Evolutionary conservation across 768 basidiomycete species (phyloP).

Genomic region (Russula sp.): DNA sequence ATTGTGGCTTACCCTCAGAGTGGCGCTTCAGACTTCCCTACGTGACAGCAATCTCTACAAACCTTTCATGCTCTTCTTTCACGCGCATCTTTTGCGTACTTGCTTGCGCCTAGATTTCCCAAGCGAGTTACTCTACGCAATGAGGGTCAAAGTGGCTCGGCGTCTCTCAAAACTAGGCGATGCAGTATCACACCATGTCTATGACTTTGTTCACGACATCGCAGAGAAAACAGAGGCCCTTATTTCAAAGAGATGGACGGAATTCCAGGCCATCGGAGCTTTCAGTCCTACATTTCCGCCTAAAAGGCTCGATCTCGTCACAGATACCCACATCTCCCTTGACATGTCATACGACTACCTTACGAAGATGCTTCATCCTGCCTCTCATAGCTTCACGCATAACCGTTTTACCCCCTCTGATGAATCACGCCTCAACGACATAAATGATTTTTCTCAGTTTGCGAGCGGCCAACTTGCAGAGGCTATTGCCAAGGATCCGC

Average conservation of each 20-base stretch:
- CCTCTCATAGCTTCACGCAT: neutral
- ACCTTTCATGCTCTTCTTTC: slow-evolving; percentile 38
- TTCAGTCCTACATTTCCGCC: neutral
- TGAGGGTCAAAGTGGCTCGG: slow-evolving; percentile 26
- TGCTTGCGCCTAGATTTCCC: slow-evolving; percentile 25
- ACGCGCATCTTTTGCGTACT: slow-evolving; percentile 1
- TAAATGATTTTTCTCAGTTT: neutral
- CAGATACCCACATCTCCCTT: slow-evolving; percentile 6
- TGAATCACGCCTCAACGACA: neutral
- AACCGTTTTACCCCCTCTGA: neutral
- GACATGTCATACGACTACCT: neutral
- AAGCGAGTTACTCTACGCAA: slow-evolving; percentile 28
- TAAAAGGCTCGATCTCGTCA: neutral
- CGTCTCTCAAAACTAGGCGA: slow-evolving; percentile 19
- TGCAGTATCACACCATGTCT: slow-evolving; percentile 1
- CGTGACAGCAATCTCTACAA: slow-evolving; percentile 33
- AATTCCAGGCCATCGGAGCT: neutral
- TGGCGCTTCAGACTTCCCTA: slow-evolving; percentile 32
- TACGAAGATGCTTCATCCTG: neutral
- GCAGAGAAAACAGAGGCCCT: neutral
- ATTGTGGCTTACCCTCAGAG: slow-evolving; percentile 43
- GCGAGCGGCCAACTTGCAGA: neutral
- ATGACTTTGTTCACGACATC: neutral
- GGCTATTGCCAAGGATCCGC: neutral
- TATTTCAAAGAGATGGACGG: slow-evolving; percentile 3